Percentiles rank a stretch among this genome's conserved stretches.
phyloP scores from a whole-genome alignment of 164 flowering plant species.

The Umbellularia californica region DNA sequence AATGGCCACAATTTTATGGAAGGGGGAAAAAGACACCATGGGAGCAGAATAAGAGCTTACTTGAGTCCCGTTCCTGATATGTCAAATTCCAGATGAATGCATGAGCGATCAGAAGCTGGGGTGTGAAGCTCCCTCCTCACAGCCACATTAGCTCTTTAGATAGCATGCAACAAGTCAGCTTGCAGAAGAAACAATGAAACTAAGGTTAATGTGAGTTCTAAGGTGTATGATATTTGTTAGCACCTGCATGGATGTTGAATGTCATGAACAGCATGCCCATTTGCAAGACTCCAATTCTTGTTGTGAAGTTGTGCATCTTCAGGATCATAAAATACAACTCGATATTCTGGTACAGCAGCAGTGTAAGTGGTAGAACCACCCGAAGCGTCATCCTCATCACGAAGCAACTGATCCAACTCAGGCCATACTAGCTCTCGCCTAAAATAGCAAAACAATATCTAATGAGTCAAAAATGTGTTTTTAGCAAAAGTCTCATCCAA shows the following conservation, averaged over 20 bases:
- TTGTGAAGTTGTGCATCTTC: constrained; percentile 36
- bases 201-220: background rate
- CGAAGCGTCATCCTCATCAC: constrained; percentile 66
- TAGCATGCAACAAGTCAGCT: constrained; percentile 3
- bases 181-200: constrained; percentile 7
- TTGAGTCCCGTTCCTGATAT: constrained; percentile 75
- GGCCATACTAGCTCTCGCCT: constrained; percentile 94
- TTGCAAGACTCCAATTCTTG: constrained; percentile 46
- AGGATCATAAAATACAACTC: constrained; percentile 65
- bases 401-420: constrained; percentile 86
- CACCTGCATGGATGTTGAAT: constrained; percentile 96
- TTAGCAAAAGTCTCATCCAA: background rate
- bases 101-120: constrained; percentile 89
- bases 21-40: background rate
- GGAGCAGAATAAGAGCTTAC: constrained; percentile 62
- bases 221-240: background rate
- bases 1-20: too few species aligned
- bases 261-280: constrained; percentile 80
- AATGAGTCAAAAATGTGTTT: background rate
- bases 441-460: constrained; percentile 2
- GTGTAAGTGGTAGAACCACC: constrained; percentile 79
- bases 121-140: constrained; percentile 89
- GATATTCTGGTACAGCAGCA: constrained; percentile 83
- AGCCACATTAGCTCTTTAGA: constrained; percentile 75
- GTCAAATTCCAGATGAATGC: constrained; percentile 96